Evolutionary conservation across 2,329 filamentous ascomycete species (phyloP), one percentile per base, ranked within the genome.

Genomic region (Cladosporium sp.): DNA sequence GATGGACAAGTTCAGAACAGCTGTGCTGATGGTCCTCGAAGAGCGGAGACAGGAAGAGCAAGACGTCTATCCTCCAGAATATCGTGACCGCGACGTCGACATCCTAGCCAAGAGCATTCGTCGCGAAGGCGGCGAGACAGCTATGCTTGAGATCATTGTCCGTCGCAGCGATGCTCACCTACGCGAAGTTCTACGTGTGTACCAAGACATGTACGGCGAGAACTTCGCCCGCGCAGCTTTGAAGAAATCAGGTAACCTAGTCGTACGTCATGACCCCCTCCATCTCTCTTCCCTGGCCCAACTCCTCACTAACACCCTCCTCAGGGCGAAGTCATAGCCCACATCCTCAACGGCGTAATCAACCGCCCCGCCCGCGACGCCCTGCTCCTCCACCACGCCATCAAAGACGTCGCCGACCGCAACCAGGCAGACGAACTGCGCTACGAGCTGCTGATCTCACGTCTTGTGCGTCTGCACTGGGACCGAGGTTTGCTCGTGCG

Each of bases 291-390:
- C 37, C 32, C 34, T 20, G 34, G 8, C 32, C 34, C n/a, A n/a
- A n/a, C 35, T n/a, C 10, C 12, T 20, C 17, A 4, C 53, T 56
- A 34, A 56, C 44, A 34, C 17, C 25, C 4, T 9, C 6, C 13
- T 7, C 65, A 97, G 92, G 94, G 94, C 62, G 94, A 99, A 77
- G 86, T 96, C 19, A 85, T 97, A 36, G 90, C 91, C 0, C 94
- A 97, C 74, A 90, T 97, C 65, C 87, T 99, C 68, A 97, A 97
- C 75, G 94, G 94, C 67, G 86, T 96, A 58, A 96, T 97, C 77
- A 97, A 97, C 77, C 89, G 89, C 59, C 92, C 94, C 5, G 91
- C 96, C 61, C 90, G 94, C 56, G 94, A 97, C 72, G 91, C 93
- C 3, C 82, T 97, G 36, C 85, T 97, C 2, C 80, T 99, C 1